phyloP scores from a whole-genome alignment of 1,139 yeast species.

The Candida sp. region DNA sequence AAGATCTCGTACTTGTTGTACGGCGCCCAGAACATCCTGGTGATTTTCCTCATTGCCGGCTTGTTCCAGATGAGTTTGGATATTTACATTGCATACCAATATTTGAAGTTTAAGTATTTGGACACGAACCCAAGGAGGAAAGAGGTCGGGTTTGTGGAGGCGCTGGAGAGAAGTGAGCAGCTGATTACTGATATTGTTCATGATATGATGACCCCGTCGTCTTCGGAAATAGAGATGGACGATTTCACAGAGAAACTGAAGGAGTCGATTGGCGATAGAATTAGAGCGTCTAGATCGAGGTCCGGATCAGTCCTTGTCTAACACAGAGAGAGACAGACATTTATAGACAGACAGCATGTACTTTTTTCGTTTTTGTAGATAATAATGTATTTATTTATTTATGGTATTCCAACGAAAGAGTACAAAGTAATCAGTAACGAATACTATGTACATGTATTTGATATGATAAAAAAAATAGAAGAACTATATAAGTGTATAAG shows the following conservation, averaged over 20 bases:
- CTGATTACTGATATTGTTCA: slow-evolving; percentile 14
- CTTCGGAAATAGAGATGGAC: slow-evolving; percentile 8
- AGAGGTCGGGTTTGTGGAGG: neutral
- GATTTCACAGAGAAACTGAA: slow-evolving; percentile 1
- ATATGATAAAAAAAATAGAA: neutral
- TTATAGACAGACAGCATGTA: neutral
- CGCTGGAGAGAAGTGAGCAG: neutral
- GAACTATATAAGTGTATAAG: neutral
- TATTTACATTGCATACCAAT: slow-evolving; percentile 76
- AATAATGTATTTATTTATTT: neutral
- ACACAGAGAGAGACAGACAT: neutral
- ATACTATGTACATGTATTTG: slow-evolving; percentile 8
- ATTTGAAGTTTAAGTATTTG: slow-evolving; percentile 51
- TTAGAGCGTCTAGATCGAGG: slow-evolving; percentile 1
- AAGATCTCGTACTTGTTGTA: slow-evolving; percentile 73
- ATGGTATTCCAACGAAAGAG: neutral
- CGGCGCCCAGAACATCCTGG: slow-evolving; percentile 73
- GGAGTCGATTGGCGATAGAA: neutral
- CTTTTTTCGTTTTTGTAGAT: neutral
- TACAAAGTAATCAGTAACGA: slow-evolving; percentile 4
- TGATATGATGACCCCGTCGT: slow-evolving; percentile 2
- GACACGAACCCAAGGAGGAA: neutral
- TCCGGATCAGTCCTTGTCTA: neutral
- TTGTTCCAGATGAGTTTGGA: slow-evolving; percentile 82
- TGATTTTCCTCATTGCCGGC: slow-evolving; percentile 77